Conservation (phyloP, 352 stramenopile genomes). For the Phytophthora melonis region DNA sequence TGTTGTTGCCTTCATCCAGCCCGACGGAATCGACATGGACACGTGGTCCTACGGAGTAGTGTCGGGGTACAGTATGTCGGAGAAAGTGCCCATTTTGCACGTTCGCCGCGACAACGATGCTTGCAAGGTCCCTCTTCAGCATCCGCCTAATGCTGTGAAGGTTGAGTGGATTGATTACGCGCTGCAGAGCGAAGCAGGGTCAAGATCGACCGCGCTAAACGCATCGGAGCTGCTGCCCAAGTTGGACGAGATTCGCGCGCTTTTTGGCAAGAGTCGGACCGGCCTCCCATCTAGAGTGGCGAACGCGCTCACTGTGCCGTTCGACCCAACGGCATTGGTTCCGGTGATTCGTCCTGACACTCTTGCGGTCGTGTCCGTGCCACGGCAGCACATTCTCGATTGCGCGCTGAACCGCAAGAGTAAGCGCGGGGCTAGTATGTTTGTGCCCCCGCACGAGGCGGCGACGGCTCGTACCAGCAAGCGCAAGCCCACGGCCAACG, state of each 20-base stretch:
- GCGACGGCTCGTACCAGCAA: no score
- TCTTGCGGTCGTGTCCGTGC: background rate
- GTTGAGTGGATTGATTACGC: conserved; percentile 13
- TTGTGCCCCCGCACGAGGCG: background rate
- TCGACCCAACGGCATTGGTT: no score
- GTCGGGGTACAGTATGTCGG: conserved; percentile 10
- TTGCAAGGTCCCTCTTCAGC: background rate
- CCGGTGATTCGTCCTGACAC: conserved; percentile 7
- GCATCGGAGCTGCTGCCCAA: background rate
- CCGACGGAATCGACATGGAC: background rate
- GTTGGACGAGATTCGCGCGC: background rate
- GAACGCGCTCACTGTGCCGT: background rate
- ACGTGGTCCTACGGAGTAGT: conserved; percentile 12
- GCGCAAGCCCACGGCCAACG: no score
- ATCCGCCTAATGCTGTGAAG: background rate
- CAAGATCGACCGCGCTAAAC: background rate
- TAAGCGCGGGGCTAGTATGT: conserved; percentile 6
- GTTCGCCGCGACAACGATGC: background rate
- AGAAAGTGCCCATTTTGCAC: background rate
- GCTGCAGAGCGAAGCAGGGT: background rate
- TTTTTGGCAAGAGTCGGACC: background rate
- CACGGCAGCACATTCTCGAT: conserved; percentile 10
- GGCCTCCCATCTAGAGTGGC: background rate
- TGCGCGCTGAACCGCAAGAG: background rate
- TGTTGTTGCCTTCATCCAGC: conserved; percentile 7